Evolutionary conservation across 345 rosid genomes (phyloP), one percentile per base, ranked within the genome.

Genomic region (Ceriops tagal): DNA sequence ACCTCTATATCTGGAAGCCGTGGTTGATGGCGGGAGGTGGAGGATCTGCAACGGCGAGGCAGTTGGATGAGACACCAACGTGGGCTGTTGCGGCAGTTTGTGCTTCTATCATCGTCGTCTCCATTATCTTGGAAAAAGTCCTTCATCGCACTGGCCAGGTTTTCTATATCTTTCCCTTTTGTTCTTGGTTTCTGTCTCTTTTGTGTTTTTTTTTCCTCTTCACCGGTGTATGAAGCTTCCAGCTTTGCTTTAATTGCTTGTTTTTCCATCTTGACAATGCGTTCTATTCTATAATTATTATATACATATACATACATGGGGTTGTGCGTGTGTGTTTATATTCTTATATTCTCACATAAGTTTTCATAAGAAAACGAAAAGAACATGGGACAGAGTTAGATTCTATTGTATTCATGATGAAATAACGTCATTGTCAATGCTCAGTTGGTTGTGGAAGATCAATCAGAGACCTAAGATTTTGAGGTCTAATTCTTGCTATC

Each of bases 51-150:
- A 79, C 81, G 9, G 75, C 87, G 1, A 88, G 97, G 80, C 85
- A 90, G 83, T 96, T 92, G 24, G 98, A 95, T 74, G 86, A 86
- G 77, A 95, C 98, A 2, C 99, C 99, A 1, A 92, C 97, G 9
- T 92, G 99, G 99, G 97, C 99, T 4, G 97, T 95, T 19, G 73
- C 99, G 2, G 75, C 78, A 15, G 93, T 95, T 80, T 85, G 87
- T 72, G 88, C 88, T 19, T 75, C 78, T 27, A 95, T 92, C 61
- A 64, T 92, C 65, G 0, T 90, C 22, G 71, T 95, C 75, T 95
- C 99, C 11, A 88, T 95, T 64, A 18, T 78, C 27, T 65, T 95
- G 63, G 99, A 95, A 72, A 80, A 82, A 56, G 30, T 81, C 77
- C 79, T 95, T 78, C 96, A 92, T 73, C 22, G 51, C 9, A 55